phyloP scores from a whole-genome alignment of 2,329 filamentous ascomycete species.

The Trichoderma atrobrunneum region DNA sequence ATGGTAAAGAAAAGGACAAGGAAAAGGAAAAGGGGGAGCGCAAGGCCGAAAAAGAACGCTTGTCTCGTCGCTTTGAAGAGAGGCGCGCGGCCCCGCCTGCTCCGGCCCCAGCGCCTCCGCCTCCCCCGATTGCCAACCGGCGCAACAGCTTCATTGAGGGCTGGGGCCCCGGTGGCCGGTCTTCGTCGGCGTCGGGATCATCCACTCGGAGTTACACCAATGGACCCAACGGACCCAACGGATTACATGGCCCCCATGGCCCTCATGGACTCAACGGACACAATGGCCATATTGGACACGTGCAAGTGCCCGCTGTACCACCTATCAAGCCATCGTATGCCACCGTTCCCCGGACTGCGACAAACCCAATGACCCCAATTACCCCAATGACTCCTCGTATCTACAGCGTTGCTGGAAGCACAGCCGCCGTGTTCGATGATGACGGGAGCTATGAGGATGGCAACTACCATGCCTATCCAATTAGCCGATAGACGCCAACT shows the following conservation, averaged over 20 bases:
- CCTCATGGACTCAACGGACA: slow-evolving; percentile 27
- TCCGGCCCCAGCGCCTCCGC: slow-evolving; percentile 6
- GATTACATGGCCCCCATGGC: slow-evolving; percentile 8
- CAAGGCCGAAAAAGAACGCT: slow-evolving; percentile 36
- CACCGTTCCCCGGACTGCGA: slow-evolving; percentile 31
- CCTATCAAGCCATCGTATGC: slow-evolving; percentile 28
- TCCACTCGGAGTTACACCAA: slow-evolving; percentile 30
- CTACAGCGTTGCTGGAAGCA: slow-evolving; percentile 28
- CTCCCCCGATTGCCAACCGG: slow-evolving; percentile 25
- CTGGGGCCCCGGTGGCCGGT: slow-evolving; percentile 34
- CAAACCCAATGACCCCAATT: slow-evolving; percentile 13
- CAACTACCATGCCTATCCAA: slow-evolving; percentile 37
- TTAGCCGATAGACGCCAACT: slow-evolving; percentile 27
- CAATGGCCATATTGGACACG: slow-evolving; percentile 29
- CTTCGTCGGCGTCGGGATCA: slow-evolving; percentile 28
- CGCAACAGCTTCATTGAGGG: slow-evolving; percentile 36
- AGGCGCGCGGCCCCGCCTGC: slow-evolving; percentile 25
- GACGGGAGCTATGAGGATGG: slow-evolving; percentile 34
- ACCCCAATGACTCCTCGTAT: slow-evolving; percentile 22
- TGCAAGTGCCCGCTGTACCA: slow-evolving; percentile 25
- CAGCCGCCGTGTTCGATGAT: slow-evolving; percentile 22
- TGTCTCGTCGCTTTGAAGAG: slow-evolving; percentile 39
- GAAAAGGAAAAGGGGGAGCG: slow-evolving; percentile 32
- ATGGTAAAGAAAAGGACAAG: slow-evolving; percentile 25
- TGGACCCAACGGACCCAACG: slow-evolving; percentile 20